Evolutionary conservation across 225 moss, liverwort and hornwort species (phyloP).

Genomic region (Thuidium tamariscinum): DNA sequence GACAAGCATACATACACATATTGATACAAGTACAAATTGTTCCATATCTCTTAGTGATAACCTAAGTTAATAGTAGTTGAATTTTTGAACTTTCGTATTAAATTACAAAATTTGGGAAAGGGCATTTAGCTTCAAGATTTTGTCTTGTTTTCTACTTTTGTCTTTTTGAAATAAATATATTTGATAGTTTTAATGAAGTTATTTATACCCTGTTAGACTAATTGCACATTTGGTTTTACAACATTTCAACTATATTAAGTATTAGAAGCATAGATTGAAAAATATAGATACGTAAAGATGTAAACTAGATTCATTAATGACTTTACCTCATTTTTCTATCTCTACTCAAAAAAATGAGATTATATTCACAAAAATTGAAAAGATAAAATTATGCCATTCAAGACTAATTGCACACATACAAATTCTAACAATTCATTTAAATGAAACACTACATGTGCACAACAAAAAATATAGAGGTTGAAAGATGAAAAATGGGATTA

Average conservation of each 20-base stretch:
- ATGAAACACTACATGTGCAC: not conserved
- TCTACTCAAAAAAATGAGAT: not conserved
- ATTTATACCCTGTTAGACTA: not conserved
- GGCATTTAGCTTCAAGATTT: not conserved
- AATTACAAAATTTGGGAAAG: not conserved
- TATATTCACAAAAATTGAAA: not conserved
- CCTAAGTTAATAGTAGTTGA: not conserved
- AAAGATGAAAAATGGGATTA: not conserved
- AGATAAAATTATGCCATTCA: not conserved
- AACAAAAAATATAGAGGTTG: not conserved
- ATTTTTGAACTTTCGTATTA: not conserved
- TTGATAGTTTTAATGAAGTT: not conserved
- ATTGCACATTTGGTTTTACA: rapidly evolving
- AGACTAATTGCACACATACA: not conserved
- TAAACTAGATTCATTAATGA: not conserved
- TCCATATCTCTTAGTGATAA: not conserved
- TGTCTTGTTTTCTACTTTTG: not conserved
- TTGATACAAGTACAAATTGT: not conserved
- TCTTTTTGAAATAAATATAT: not conserved
- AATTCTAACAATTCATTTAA: not conserved
- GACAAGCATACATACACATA: not conserved
- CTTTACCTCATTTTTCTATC: not conserved
- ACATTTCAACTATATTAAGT: not conserved
- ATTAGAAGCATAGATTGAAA: not conserved
- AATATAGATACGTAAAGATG: not conserved